Conservation (phyloP, 306 rosid species). For the Medicago ruthenica region DNA sequence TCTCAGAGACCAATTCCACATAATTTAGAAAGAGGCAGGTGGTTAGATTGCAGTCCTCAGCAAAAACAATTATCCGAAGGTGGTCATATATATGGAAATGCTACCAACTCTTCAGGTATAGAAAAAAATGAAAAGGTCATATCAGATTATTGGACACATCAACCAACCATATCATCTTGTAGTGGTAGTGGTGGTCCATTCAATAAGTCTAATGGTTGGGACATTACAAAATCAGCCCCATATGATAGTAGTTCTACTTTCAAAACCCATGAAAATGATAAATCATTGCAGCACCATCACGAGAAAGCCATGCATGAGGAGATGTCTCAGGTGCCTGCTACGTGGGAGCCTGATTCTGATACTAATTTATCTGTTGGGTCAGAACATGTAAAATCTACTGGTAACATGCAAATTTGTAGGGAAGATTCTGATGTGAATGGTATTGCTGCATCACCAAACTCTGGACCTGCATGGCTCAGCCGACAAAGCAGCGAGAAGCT, state of each 20-base stretch:
- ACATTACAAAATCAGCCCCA: constrained; percentile 57
- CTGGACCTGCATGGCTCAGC: constrained; percentile 57
- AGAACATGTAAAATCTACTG: constrained; percentile 59
- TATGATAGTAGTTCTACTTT: constrained; percentile 55
- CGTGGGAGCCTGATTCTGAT: constrained; percentile 61
- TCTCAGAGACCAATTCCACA: constrained; percentile 57
- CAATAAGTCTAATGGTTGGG: constrained; percentile 82
- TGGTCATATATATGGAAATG: constrained; percentile 55
- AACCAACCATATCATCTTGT: constrained; percentile 41
- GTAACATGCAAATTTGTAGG: constrained; percentile 56
- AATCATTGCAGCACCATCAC: constrained; percentile 47
- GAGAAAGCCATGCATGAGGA: constrained; percentile 59
- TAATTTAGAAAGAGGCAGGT: constrained; percentile 64
- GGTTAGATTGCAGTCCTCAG: constrained; percentile 71
- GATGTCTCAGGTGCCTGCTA: constrained; percentile 57
- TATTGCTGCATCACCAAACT: constrained; percentile 53
- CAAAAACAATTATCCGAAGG: constrained; percentile 65
- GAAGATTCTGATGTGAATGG: constrained; percentile 61
- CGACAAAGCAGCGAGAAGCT: constrained; percentile 63
- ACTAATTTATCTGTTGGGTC: constrained; percentile 57
- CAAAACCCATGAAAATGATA: constrained; percentile 65
- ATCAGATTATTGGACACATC: constrained; percentile 44
- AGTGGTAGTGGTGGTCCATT: constrained; percentile 58
- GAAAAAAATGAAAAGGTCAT: constrained; percentile 44
- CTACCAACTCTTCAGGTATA: constrained; percentile 43